Evolutionary conservation across 2,329 filamentous ascomycete genomes (phyloP), one percentile per base, ranked within the genome.

Genomic region (Cladophialophora bantiana): DNA sequence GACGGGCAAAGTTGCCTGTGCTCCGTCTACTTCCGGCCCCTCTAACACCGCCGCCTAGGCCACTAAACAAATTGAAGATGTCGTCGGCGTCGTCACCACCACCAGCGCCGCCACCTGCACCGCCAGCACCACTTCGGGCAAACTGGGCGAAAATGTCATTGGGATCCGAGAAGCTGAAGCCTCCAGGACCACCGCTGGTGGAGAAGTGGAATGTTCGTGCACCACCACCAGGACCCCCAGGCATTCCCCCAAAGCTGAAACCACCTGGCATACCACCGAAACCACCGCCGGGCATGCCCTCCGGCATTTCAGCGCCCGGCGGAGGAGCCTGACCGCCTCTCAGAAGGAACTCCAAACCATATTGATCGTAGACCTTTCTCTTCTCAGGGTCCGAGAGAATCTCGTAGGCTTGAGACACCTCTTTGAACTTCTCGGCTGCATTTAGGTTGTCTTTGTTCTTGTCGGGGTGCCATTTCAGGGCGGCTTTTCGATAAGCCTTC

Each of bases 341-440:
- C 36, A 96, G 85, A 59, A 99, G 86, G 82, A 94, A 97, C 75
- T 98, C 95, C 68, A 98, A 89, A 69, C 95, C 95, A 79, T 90
- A 97, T 77, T 94, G 90, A 78, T 99, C 95, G 78, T 99, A 99
- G 50, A 90, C 89, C 80, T 96, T 95, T 75, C 95, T 90, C 82
- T 98, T 99, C 78, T 98, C 94, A 67, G 94, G 94, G 75, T 99
- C 95, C 68, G 93, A 96, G 2, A 99, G 89, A 73, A 99, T 96
- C 82, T 99, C 95, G 83, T 97, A 99, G 65, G 95, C 95, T 82
- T 98, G 94, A 0, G 93, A 97, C 71, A 93, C 91, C 79, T 98
- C 95, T 82, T 99, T 99, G 85, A 99, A 99, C 81, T 94, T 97
- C 78, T 98, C 95, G 68, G 88, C 84, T 7, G 94, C 92, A 60